A percentile compares a stretch with the other conserved stretches of the same genome.
Evolutionary conservation across 805 yeast species (phyloP).

Genomic region (Teunomyces stri): DNA sequence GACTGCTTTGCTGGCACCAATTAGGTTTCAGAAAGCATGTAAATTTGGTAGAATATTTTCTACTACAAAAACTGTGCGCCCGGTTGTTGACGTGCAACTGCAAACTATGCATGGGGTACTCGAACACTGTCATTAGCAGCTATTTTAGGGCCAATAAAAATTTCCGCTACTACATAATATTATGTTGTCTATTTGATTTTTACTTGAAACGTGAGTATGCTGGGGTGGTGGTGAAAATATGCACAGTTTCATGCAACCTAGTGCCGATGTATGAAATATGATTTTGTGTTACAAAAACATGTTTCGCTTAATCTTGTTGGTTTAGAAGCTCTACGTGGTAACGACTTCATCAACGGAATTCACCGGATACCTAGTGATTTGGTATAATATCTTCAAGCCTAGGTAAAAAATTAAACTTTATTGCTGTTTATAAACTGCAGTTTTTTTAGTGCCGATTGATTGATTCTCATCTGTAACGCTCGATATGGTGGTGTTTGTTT

Average conservation of each 20-base stretch:
- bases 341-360: slow-evolving; percentile 1
- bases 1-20: not conserved
- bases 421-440: not conserved
- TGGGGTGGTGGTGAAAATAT: not conserved
- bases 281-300: not conserved
- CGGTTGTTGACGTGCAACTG: not conserved
- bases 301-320: slow-evolving; percentile 2
- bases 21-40: not conserved
- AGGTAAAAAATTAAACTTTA: not conserved
- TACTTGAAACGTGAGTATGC: slow-evolving; percentile 1
- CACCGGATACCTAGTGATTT: not conserved
- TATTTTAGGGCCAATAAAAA: not conserved
- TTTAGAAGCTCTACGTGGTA: not conserved
- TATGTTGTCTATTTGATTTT: not conserved
- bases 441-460: slow-evolving; percentile 1
- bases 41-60: not conserved
- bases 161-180: not conserved
- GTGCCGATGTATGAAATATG: slow-evolving; percentile 2
- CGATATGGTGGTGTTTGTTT: slow-evolving; percentile 1
- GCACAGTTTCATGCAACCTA: slow-evolving; percentile 1
- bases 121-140: not conserved
- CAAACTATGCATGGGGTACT: not conserved
- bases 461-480: slow-evolving; percentile 1
- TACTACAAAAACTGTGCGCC: not conserved
- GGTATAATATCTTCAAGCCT: not conserved